phyloP scores from a whole-genome alignment of 2,329 filamentous ascomycete genomes.

The Colletotrichum sp. region DNA sequence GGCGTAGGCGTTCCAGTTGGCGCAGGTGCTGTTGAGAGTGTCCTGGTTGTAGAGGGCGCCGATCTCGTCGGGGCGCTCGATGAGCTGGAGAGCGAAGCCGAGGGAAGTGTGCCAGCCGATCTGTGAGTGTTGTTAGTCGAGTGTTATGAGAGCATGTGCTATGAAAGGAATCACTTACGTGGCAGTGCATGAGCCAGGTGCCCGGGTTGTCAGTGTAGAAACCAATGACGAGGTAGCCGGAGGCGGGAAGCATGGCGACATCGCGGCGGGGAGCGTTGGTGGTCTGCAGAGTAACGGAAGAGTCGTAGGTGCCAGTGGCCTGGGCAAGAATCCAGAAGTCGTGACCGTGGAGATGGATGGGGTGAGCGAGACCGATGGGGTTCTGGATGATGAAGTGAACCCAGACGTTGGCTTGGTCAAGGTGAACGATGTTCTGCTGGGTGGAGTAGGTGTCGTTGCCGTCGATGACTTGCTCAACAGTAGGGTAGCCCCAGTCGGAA shows the following conservation, averaged over 20 bases:
- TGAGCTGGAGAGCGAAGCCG: constrained; percentile 27
- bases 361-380: constrained; percentile 39
- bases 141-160: background rate
- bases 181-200: constrained; percentile 55
- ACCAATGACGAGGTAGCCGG: constrained; percentile 53
- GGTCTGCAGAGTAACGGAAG: constrained; percentile 12
- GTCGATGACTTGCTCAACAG: constrained; percentile 23
- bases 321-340: constrained; percentile 37
- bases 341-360: constrained; percentile 56
- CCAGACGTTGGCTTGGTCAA: constrained; percentile 29
- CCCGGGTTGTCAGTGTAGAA: constrained; percentile 56
- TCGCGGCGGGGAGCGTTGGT: constrained; percentile 58
- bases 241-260: constrained; percentile 49
- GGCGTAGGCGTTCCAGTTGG: constrained; percentile 20
- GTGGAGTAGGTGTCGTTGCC: constrained; percentile 23
- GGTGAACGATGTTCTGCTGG: constrained; percentile 26
- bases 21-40: constrained; percentile 14
- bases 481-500: constrained; percentile 53
- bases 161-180: constrained; percentile 25
- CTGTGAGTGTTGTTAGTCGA: background rate
- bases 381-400: constrained; percentile 37
- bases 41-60: constrained; percentile 18
- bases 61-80: constrained; percentile 25
- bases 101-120: constrained; percentile 24
- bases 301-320: constrained; percentile 26